Conservation (phyloP, 108 stramenopile genomes). For the Aurantiochytrium sp. region DNA sequence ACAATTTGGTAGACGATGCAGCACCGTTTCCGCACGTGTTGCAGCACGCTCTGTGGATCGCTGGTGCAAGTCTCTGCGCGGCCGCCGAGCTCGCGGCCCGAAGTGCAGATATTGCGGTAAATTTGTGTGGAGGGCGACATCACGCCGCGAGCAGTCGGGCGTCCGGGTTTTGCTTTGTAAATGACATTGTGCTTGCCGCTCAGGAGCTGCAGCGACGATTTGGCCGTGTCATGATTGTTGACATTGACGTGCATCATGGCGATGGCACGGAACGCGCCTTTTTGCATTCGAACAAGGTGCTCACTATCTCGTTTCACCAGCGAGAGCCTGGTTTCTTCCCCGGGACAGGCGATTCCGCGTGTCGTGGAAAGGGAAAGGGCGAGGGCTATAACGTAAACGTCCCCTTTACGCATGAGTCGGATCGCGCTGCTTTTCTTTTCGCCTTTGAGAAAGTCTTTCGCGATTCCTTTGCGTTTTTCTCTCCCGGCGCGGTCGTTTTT, state of each 20-base stretch:
- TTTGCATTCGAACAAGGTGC: background rate
- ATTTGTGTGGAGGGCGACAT: conserved; percentile 2
- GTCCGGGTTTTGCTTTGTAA: conserved; percentile 17
- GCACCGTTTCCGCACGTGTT: background rate
- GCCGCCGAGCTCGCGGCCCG: background rate
- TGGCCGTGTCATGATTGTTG: background rate
- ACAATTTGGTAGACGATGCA: background rate
- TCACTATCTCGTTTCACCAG: background rate
- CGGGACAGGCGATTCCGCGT: background rate
- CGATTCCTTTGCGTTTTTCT: background rate
- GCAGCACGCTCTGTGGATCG: background rate
- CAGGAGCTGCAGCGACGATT: background rate
- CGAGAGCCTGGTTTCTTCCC: conserved; percentile 8
- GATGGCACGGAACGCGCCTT: conserved; percentile 21
- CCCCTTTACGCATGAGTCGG: background rate
- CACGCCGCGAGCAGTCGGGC: background rate
- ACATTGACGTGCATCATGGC: conserved; percentile 25
- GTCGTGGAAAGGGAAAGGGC: background rate
- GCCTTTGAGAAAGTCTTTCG: background rate
- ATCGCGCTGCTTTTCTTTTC: background rate
- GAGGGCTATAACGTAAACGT: background rate
- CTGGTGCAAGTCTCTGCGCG: background rate
- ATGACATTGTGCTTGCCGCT: conserved; percentile 13
- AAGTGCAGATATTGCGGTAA: background rate
- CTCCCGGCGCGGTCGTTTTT: background rate